Evolutionary conservation across 495 filamentous ascomycete genomes (phyloP).

Genomic region (Astrocystis sublimbata): DNA sequence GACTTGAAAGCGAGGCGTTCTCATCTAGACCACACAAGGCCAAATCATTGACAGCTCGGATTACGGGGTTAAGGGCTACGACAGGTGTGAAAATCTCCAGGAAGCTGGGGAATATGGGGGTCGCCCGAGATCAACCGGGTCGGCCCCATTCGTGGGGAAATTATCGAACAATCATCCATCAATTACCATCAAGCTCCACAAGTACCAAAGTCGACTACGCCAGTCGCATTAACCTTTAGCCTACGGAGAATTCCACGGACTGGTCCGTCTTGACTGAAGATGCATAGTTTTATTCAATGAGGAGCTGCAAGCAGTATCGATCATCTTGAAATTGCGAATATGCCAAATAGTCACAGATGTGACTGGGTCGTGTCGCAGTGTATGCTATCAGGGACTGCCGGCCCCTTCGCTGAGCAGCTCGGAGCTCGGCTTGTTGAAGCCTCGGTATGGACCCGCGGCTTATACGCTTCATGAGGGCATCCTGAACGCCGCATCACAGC

Average conservation of each 20-base stretch:
- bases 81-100: neutral
- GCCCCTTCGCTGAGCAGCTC: too few species aligned
- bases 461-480: too few species aligned
- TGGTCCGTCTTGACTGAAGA: constrained; percentile 2
- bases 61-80: neutral
- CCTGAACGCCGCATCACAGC: too few species aligned
- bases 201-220: neutral
- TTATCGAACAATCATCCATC: constrained; percentile 3
- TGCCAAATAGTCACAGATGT: too few species aligned
- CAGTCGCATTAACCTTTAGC: constrained; percentile 1
- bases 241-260: constrained; percentile 13
- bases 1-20: neutral
- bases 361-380: too few species aligned
- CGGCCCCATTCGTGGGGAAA: constrained; percentile 15
- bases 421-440: too few species aligned
- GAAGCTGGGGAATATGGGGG: constrained; percentile 14
- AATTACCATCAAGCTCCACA: constrained; percentile 7
- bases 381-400: too few species aligned
- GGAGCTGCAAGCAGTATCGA: neutral
- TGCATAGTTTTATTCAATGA: neutral
- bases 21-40: neutral
- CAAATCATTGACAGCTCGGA: neutral
- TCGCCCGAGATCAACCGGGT: constrained; percentile 10
- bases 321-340: too few species aligned
- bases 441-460: too few species aligned